A percentile compares a stretch with the other conserved stretches of the same genome.
phyloP scores from a whole-genome alignment of 441 rosid species.

The Bocquillonia castaneifolia region DNA sequence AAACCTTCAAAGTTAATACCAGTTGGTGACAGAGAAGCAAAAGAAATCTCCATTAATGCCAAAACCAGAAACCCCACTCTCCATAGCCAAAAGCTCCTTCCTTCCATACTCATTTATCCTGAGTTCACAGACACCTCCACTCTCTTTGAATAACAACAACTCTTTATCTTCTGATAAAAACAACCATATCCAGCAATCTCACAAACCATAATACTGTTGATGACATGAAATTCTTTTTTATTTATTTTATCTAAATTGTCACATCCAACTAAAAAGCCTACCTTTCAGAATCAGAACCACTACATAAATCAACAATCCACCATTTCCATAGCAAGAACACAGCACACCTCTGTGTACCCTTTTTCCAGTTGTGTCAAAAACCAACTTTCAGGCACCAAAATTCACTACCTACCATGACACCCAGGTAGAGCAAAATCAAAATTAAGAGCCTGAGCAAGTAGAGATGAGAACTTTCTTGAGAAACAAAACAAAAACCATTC shows the following conservation, averaged over 20 bases:
- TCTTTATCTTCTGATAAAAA: constrained; percentile 22
- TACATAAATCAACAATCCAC: constrained; percentile 25
- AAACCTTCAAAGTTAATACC: constrained; percentile 92
- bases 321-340: constrained; percentile 23
- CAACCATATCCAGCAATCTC: constrained; percentile 30
- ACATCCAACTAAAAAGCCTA: constrained; percentile 26
- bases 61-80: constrained; percentile 50
- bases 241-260: constrained; percentile 12
- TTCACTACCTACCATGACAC: constrained; percentile 20
- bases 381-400: constrained; percentile 17
- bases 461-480: constrained; percentile 46
- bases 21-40: constrained; percentile 83
- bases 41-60: constrained; percentile 48
- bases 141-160: constrained; percentile 16
- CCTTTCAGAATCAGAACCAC: constrained; percentile 29
- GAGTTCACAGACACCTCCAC: constrained; percentile 34
- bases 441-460: neutral
- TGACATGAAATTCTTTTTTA: constrained; percentile 27
- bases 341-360: neutral
- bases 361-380: constrained; percentile 1
- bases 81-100: constrained; percentile 39
- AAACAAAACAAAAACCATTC: constrained; percentile 36
- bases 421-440: constrained; percentile 16
- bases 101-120: constrained; percentile 35
- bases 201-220: constrained; percentile 26